Evolutionary conservation across 1,139 yeast genomes (phyloP).

Genomic region (Geotrichum reessii): DNA sequence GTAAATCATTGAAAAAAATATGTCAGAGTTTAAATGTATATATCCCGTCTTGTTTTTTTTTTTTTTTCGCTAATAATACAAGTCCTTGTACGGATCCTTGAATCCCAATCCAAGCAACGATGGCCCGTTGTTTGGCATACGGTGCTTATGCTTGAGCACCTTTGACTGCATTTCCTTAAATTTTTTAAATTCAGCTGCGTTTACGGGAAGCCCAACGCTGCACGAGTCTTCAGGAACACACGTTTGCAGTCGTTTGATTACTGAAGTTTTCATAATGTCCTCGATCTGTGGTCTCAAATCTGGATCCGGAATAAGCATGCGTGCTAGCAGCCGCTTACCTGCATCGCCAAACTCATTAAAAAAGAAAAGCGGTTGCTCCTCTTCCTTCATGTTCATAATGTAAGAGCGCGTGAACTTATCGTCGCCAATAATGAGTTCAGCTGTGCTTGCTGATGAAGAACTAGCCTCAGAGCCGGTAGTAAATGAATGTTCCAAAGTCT

Average conservation of each 20-base stretch:
- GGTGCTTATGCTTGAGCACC: slow-evolving; percentile 13
- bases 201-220: slow-evolving; percentile 1
- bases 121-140: slow-evolving; percentile 12
- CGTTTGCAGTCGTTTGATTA: slow-evolving; percentile 8
- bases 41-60: background rate
- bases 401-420: slow-evolving; percentile 6
- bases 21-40: no score
- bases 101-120: slow-evolving; percentile 16
- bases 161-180: slow-evolving; percentile 12
- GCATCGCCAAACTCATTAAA: slow-evolving; percentile 31
- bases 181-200: slow-evolving; percentile 6
- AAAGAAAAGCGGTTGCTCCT: slow-evolving; percentile 65
- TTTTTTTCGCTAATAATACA: background rate
- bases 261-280: slow-evolving; percentile 45
- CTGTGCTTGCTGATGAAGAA: background rate
- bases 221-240: slow-evolving; percentile 7
- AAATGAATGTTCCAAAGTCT: background rate
- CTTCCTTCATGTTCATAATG: slow-evolving; percentile 19
- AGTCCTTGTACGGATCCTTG: slow-evolving; percentile 16
- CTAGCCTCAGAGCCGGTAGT: slow-evolving; percentile 8
- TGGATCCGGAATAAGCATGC: slow-evolving; percentile 70
- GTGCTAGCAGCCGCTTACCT: slow-evolving; percentile 27
- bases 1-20: no score
- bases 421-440: background rate
- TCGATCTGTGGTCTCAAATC: slow-evolving; percentile 62